Evolutionary conservation across 164 flowering plant species (phyloP).

Genomic region (Dillenia suffruticosa): DNA sequence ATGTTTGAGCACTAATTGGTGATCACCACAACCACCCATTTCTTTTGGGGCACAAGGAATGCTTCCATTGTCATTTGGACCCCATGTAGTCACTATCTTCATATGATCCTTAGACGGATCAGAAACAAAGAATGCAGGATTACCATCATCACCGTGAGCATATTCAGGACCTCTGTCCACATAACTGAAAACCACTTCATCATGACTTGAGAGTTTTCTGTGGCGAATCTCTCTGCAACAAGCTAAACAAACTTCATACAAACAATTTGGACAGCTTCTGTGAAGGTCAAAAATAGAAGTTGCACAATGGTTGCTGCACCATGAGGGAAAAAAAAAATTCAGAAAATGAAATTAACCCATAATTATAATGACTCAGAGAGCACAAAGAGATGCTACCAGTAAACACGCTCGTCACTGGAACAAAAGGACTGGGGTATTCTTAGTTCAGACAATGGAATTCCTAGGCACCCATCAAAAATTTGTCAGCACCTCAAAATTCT

Average conservation of each 20-base stretch:
- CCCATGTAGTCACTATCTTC: slow-evolving; percentile 30
- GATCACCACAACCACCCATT: slow-evolving; percentile 71
- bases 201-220: slow-evolving; percentile 38
- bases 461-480: slow-evolving; percentile 18
- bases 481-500: neutral
- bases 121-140: slow-evolving; percentile 11
- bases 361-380: neutral
- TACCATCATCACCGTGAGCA: slow-evolving; percentile 65
- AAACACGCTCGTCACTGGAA: slow-evolving; percentile 60
- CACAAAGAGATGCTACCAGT: slow-evolving; percentile 41
- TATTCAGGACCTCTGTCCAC: slow-evolving; percentile 47
- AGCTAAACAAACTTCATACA: slow-evolving; percentile 72
- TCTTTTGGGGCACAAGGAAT: slow-evolving; percentile 64
- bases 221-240: slow-evolving; percentile 73
- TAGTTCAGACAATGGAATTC: slow-evolving; percentile 27
- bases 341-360: neutral
- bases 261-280: slow-evolving; percentile 72
- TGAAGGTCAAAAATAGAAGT: slow-evolving; percentile 84
- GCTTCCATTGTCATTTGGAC: slow-evolving; percentile 31
- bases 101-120: slow-evolving; percentile 7
- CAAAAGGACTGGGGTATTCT: slow-evolving; percentile 30
- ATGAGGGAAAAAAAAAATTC: neutral
- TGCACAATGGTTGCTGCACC: slow-evolving; percentile 68
- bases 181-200: slow-evolving; percentile 26
- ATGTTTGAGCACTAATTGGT: slow-evolving; percentile 55